These are phyloP conservation scores for Metschnikowia anglica DNA, from an alignment of 805 yeast species.

Conservation along the genomic window DNA sequence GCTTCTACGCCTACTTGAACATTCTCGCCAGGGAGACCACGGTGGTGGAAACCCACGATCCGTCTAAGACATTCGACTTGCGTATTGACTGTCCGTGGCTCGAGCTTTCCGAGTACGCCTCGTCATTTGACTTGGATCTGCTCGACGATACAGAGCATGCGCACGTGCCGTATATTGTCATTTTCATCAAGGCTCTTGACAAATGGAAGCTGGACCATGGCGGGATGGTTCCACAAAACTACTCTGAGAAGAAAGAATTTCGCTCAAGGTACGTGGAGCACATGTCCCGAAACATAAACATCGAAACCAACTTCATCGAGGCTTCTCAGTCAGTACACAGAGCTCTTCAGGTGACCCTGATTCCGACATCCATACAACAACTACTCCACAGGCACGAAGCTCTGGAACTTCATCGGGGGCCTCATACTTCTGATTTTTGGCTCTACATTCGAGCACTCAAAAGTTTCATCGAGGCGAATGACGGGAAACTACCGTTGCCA, in stretches of 20 bases:
- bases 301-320: slow-evolving; percentile 48
- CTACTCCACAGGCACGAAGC: slow-evolving; percentile 19
- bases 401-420: slow-evolving; percentile 10
- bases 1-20: slow-evolving; percentile 64
- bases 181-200: slow-evolving; percentile 55
- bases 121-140: slow-evolving; percentile 47
- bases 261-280: slow-evolving; percentile 33
- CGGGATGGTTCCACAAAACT: slow-evolving; percentile 35
- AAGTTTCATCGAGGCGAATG: slow-evolving; percentile 40
- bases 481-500: slow-evolving; percentile 58
- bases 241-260: slow-evolving; percentile 42
- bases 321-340: slow-evolving; percentile 37
- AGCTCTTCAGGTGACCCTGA: slow-evolving; percentile 36
- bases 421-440: slow-evolving; percentile 56
- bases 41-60: slow-evolving; percentile 74
- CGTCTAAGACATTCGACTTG: slow-evolving; percentile 60
- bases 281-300: slow-evolving; percentile 47
- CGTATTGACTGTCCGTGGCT: slow-evolving; percentile 73
- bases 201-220: slow-evolving; percentile 37
- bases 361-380: slow-evolving; percentile 30
- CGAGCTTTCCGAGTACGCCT: slow-evolving; percentile 52
- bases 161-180: slow-evolving; percentile 67
- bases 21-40: slow-evolving; percentile 56
- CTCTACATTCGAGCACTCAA: slow-evolving; percentile 53
- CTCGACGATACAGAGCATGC: slow-evolving; percentile 49